Evolutionary conservation across 768 basidiomycete genomes (phyloP).

Genomic region (Boletus rex-veris): DNA sequence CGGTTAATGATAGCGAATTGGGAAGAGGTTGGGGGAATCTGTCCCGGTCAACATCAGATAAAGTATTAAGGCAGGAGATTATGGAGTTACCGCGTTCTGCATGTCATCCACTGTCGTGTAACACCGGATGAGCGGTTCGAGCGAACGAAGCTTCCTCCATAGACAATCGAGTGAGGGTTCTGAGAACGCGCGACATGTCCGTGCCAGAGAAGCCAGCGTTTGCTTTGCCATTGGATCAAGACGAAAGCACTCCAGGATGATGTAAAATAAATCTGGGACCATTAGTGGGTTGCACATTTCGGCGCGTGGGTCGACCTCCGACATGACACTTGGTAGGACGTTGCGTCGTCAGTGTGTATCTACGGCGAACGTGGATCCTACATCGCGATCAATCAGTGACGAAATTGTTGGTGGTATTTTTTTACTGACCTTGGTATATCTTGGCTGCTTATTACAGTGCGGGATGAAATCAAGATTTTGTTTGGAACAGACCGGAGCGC

Average conservation of each 20-base stretch:
- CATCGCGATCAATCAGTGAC: no score
- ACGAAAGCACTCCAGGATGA: slow-evolving; percentile 1
- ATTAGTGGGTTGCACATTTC: not conserved
- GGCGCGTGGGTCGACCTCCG: not conserved
- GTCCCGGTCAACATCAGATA: not conserved
- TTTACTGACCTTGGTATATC: no score
- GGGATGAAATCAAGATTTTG: no score
- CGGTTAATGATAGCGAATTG: slow-evolving; percentile 3
- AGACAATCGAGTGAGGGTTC: slow-evolving; percentile 10
- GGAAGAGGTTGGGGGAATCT: slow-evolving; percentile 5
- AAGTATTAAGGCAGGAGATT: not conserved
- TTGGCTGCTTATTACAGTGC: no score
- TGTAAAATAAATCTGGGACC: slow-evolving; percentile 7
- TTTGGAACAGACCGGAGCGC: no score
- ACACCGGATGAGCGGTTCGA: slow-evolving; percentile 12
- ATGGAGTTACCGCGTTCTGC: not conserved
- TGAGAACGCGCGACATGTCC: slow-evolving; percentile 7
- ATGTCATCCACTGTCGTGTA: not conserved
- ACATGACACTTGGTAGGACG: not conserved
- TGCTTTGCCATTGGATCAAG: not conserved
- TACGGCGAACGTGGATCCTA: not conserved
- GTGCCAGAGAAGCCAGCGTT: slow-evolving; percentile 5
- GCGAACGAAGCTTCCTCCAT: slow-evolving; percentile 7
- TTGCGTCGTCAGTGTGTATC: not conserved
- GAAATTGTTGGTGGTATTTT: no score